Percentiles rank a stretch among this genome's conserved stretches.
Evolutionary conservation across 2,329 filamentous ascomycete species (phyloP).

Genomic region (Calycina marina): DNA sequence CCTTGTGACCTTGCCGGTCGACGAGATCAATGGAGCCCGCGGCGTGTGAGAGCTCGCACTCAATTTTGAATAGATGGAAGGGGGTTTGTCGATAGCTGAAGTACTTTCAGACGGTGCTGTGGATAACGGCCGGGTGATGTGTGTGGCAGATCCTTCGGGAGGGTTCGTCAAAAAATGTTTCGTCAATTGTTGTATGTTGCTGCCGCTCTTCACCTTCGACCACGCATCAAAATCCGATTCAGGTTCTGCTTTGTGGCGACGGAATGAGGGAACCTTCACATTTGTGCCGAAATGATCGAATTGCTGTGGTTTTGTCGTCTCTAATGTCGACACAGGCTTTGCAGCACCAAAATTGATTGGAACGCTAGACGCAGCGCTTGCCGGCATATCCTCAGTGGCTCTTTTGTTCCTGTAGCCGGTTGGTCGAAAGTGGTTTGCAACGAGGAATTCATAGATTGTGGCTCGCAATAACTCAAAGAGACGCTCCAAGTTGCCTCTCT

Average conservation of each 20-base stretch:
- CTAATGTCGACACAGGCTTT: not conserved
- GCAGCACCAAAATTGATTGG: not conserved
- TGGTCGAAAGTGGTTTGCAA: constrained; percentile 46
- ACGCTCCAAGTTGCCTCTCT: constrained; percentile 26
- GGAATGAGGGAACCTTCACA: constrained; percentile 15
- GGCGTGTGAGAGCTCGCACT: not conserved
- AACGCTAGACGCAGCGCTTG: not conserved
- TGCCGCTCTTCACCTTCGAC: constrained; percentile 25
- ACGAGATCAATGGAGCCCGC: constrained; percentile 24
- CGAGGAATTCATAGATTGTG: constrained; percentile 61
- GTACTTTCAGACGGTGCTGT: constrained; percentile 1
- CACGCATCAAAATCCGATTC: constrained; percentile 25
- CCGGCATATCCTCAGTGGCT: not conserved
- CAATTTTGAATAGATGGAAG: not conserved
- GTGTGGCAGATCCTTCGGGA: not conserved
- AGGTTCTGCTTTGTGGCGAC: constrained; percentile 4
- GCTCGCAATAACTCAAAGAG: constrained; percentile 52
- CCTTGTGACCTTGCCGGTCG: constrained; percentile 28
- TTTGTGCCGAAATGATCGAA: constrained; percentile 12
- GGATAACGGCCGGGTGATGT: constrained; percentile 2
- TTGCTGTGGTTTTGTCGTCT: not conserved
- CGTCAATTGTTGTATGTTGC: not conserved
- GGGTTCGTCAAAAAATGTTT: not conserved
- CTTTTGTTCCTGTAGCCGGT: constrained; percentile 3
- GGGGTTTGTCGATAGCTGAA: not conserved